These are phyloP conservation scores for Toxicodendron radicans DNA, from an alignment of 345 rosid species.

Conservation along the genomic window DNA sequence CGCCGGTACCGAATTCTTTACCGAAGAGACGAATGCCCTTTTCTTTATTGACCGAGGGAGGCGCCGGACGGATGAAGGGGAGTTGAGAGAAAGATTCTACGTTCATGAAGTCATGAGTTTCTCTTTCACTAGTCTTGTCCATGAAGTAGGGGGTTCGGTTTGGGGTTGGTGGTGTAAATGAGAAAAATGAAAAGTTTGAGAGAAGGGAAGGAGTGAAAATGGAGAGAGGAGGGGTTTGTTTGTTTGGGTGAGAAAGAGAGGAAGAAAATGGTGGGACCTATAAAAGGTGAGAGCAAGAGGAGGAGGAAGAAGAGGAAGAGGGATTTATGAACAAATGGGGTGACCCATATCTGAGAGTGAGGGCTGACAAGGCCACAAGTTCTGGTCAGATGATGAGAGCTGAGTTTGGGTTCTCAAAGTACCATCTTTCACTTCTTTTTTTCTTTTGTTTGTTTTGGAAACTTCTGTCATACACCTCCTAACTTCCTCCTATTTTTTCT, in stretches of 20 bases:
- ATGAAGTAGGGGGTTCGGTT: background rate
- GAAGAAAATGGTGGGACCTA: constrained; percentile 11
- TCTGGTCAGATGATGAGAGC: constrained; percentile 34
- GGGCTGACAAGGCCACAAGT: constrained; percentile 52
- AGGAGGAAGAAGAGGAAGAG: background rate
- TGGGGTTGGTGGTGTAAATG: background rate
- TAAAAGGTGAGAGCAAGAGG: background rate
- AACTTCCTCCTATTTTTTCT: constrained; percentile 4
- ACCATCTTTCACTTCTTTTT: constrained; percentile 9
- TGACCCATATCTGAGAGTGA: constrained; percentile 43
- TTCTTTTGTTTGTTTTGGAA: constrained; percentile 22
- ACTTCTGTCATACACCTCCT: constrained; percentile 11
- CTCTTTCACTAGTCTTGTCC: constrained; percentile 36
- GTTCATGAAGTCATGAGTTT: constrained; percentile 67
- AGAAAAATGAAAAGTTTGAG: background rate
- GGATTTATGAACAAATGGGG: constrained; percentile 24
- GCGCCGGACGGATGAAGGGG: constrained; percentile 71
- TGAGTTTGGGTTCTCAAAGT: constrained; percentile 35
- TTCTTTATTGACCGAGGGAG: constrained; percentile 40
- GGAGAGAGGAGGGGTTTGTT: background rate
- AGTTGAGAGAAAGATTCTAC: constrained; percentile 56
- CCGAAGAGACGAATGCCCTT: constrained; percentile 86
- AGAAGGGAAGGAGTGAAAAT: background rate
- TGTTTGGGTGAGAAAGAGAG: background rate
- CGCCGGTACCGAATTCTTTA: constrained; percentile 58